Conservation (phyloP, 495 filamentous ascomycete genomes). For the Amorphotheca resinae region DNA sequence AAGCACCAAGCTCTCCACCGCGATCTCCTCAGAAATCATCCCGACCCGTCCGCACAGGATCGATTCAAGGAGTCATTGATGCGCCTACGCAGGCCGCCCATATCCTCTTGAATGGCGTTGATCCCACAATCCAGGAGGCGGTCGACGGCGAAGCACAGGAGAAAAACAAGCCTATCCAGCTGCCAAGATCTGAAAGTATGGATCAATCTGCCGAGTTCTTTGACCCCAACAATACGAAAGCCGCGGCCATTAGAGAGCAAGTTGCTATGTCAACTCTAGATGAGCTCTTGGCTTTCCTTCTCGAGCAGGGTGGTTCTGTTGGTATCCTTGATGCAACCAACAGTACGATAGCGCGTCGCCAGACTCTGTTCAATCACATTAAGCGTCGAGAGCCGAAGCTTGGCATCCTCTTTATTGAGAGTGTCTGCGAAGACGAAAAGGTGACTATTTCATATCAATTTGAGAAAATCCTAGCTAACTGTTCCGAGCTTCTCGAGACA, state of each 20-base stretch:
- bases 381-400: slow-evolving; percentile 72
- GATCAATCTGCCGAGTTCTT: slow-evolving; percentile 92
- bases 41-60: background rate
- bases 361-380: slow-evolving; percentile 72
- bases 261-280: slow-evolving; percentile 86
- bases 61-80: slow-evolving; percentile 13
- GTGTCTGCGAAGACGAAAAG: slow-evolving; percentile 70
- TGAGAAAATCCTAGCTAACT: slow-evolving; percentile 1
- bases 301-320: slow-evolving; percentile 74
- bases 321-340: slow-evolving; percentile 98
- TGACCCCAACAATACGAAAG: slow-evolving; percentile 75
- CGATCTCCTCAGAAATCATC: background rate
- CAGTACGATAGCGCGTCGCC: slow-evolving; percentile 75
- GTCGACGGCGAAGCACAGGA: background rate
- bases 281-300: slow-evolving; percentile 77
- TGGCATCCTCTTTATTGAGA: slow-evolving; percentile 88
- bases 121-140: slow-evolving; percentile 8
- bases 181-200: slow-evolving; percentile 32
- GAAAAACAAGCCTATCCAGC: background rate
- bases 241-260: slow-evolving; percentile 75
- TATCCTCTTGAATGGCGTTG: slow-evolving; percentile 33
- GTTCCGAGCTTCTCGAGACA: slow-evolving; percentile 58
- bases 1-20: slow-evolving; percentile 20
- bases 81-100: slow-evolving; percentile 29
- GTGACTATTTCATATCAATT: slow-evolving; percentile 23